These are phyloP conservation scores for Lentinula edodes DNA, from an alignment of 768 basidiomycete species.

Conservation along the genomic window DNA sequence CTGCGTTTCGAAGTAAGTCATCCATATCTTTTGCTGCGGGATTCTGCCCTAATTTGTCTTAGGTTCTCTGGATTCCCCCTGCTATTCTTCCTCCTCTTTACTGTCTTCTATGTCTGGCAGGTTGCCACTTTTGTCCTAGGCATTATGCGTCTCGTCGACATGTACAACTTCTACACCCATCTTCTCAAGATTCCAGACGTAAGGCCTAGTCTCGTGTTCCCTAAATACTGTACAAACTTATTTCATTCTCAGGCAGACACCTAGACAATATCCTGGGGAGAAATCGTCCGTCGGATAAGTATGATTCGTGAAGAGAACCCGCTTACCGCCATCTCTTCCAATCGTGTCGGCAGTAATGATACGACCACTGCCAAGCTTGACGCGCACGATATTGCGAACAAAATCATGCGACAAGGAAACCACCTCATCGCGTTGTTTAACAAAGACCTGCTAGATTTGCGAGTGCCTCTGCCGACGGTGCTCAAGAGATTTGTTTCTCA, in stretches of 20 bases:
- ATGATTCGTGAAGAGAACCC: constrained; percentile 92
- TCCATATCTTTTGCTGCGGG: background rate
- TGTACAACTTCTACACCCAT: constrained; percentile 96
- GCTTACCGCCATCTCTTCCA: constrained; percentile 78
- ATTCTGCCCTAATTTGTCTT: constrained; percentile 6
- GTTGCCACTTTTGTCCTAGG: constrained; percentile 73
- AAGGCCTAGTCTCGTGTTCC: constrained; percentile 15
- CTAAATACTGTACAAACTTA: constrained; percentile 7
- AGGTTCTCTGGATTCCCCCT: constrained; percentile 84
- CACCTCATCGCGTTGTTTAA: constrained; percentile 98
- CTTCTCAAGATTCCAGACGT: constrained; percentile 94
- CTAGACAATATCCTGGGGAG: constrained; percentile 95
- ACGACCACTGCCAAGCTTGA: constrained; percentile 84
- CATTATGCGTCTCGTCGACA: constrained; percentile 76
- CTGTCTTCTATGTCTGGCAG: constrained; percentile 87
- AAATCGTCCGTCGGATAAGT: constrained; percentile 86
- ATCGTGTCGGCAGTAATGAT: constrained; percentile 43
- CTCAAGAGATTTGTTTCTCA: constrained; percentile 46
- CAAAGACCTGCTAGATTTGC: constrained; percentile 89
- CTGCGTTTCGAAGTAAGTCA: constrained; percentile 76
- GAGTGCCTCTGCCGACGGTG: constrained; percentile 67
- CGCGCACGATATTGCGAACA: constrained; percentile 96
- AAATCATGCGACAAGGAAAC: constrained; percentile 97
- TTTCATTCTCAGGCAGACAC: constrained; percentile 72
- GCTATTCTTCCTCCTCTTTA: constrained; percentile 80